Base-by-base conservation (phyloP, 78 protist species). In the Dictyostelium brefeldianum region DNA sequence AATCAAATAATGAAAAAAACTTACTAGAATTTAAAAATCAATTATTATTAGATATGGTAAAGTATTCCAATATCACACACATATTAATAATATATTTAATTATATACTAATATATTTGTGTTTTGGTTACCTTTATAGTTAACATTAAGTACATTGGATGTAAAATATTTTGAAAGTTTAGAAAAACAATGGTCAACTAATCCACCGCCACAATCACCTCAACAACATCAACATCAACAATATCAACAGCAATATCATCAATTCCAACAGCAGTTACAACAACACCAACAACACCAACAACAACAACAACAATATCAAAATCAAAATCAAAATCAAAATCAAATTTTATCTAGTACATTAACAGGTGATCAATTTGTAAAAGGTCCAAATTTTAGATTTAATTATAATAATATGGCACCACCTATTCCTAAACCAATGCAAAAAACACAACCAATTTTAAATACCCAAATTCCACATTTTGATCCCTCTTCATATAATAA, bases 91-190 rank as follows among this genome's bases (percentile, higher is more conserved):
- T 12, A 1, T 20, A 36, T 36, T 6, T 36, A 11, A 12, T 14
- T 53, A 5, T 27, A 27, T 25, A 77, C 27, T 12, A n/a, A 15
- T 71, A 31, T 41, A 18, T 41, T 43, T n/a, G 20, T 65, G 0
- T 22, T 65, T 25, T 8, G 20, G 5, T 29, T 36, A 59, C 10
- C 4, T 18, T 14, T 51, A 41, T 59, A 85, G 92, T 77, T 85
- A 41, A 77, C 92, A 54, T 74, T 85, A 27, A 85, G 92, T 85
- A 85, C 82, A 74, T 77, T 85, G 31, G 92, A 85, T 85, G 92
- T 85, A 22, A 85, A 85, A 62, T 85, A 85, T 64, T 85, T 85
- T 74, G 92, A 85, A 75, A 81, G 77, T 43, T 47, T 85, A 56
- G 92, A 85, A 29, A 53, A 36, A 18, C 59, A 74, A 47, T 85